These are phyloP conservation scores for Daldinia sp. DNA, from an alignment of 2,329 filamentous ascomycete genomes.

Conservation along the genomic window DNA sequence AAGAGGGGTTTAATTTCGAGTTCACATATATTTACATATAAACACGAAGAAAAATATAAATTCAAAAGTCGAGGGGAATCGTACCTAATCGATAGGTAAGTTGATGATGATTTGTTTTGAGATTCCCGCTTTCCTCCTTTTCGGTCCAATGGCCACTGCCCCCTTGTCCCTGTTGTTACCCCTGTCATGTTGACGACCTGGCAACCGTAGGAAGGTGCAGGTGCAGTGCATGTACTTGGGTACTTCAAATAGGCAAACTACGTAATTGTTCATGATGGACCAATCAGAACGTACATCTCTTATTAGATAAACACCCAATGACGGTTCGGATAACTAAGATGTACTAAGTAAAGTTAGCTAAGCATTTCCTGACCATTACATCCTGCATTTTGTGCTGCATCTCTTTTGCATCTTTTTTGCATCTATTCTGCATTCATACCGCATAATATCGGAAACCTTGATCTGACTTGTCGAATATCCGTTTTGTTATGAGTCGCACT, in stretches of 20 bases:
- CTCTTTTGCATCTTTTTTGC: too few species aligned
- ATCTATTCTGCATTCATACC: not conserved
- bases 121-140: constrained; percentile 24
- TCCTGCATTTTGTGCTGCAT: not conserved
- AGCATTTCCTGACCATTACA: constrained; percentile 3
- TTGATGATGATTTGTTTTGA: constrained; percentile 36
- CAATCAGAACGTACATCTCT: constrained; percentile 13
- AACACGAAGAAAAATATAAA: constrained; percentile 3
- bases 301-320: not conserved
- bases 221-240: constrained; percentile 6
- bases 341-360: not conserved
- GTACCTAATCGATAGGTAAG: constrained; percentile 32
- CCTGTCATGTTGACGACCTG: constrained; percentile 35
- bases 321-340: not conserved
- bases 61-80: not conserved
- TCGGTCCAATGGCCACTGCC: constrained; percentile 13
- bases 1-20: not conserved
- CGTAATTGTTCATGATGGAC: constrained; percentile 25
- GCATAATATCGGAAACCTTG: not conserved
- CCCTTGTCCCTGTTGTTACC: constrained; percentile 32
- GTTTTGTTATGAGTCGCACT: not conserved
- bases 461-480: not conserved
- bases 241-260: constrained; percentile 15
- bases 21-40: not conserved
- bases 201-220: constrained; percentile 25